Evolutionary conservation across 805 yeast species (phyloP).

Genomic region (Citeromyces nyonsensis): DNA sequence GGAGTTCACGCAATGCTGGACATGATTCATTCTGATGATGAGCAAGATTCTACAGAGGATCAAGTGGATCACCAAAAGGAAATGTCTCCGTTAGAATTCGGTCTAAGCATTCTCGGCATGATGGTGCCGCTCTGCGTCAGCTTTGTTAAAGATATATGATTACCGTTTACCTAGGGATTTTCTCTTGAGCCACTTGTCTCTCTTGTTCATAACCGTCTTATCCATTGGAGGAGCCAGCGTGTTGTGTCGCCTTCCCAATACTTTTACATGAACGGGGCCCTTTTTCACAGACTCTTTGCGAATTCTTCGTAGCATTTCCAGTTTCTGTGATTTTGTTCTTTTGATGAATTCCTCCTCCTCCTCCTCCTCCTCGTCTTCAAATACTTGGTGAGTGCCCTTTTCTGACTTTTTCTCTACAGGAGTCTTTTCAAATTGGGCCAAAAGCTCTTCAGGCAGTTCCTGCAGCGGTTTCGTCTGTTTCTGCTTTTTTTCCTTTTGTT

Average conservation of each 20-base stretch:
- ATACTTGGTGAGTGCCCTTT: constrained; percentile 16
- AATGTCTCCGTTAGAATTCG: constrained; percentile 4
- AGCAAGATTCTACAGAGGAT: background rate
- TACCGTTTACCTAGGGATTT: constrained; percentile 5
- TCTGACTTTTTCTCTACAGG: constrained; percentile 4
- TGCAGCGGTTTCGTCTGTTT: constrained; percentile 12
- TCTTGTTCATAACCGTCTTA: constrained; percentile 4
- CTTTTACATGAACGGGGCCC: constrained; percentile 25
- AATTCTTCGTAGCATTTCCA: constrained; percentile 15
- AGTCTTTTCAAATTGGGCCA: constrained; percentile 13
- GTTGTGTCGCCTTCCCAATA: constrained; percentile 10
- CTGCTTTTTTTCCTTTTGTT: constrained; percentile 14
- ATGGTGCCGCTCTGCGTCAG: constrained; percentile 11
- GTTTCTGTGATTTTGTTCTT: constrained; percentile 9
- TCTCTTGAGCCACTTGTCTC: constrained; percentile 6
- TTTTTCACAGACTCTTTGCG: constrained; percentile 14
- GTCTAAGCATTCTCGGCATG: constrained; percentile 12
- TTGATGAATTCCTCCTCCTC: constrained; percentile 6
- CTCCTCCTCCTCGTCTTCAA: constrained; percentile 9
- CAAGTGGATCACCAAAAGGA: constrained; percentile 1
- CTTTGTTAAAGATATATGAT: constrained; percentile 5
- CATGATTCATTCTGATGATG: constrained; percentile 2
- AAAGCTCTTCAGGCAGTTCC: constrained; percentile 22
- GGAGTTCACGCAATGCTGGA: constrained; percentile 48
- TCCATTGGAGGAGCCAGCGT: constrained; percentile 2